Base-by-base conservation (phyloP, 768 basidiomycete species). In the Myochromella boudieri region DNA sequence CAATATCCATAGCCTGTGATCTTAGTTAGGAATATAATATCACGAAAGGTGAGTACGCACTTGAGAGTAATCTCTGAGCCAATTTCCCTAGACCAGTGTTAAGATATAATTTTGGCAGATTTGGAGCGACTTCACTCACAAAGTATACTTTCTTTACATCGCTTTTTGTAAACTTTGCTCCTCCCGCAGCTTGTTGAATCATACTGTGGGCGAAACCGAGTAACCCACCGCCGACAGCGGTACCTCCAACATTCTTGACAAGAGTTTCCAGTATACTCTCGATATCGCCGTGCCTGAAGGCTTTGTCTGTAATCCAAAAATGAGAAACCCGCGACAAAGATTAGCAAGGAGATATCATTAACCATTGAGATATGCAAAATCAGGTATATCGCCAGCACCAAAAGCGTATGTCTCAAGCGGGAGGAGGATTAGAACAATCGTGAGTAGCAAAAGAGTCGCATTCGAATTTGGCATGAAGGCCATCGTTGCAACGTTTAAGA, bases 281-380 rank as follows among this genome's bases (percentile, higher is more conserved):
- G 39, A 87, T 87, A 58, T 89, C 87, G 11, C 85, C 84, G 70
- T 87, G 85, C 41, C 85, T 71, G 64, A 83, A 89, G 0, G 86
- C 85, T 62, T 84, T 87, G 62, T 81, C 80, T 80, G 54, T 20
- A 40, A 9, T 27, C 17, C 18, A 28, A 26, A 53, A 24, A 49
- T 38, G 29, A 48, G 34, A 15, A 46, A 21, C 33, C 25, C 46
- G 47, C 21, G 46, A 20, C 42, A 24, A 14, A 28, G 25, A 18
- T 29, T n/a, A 4, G 9, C 12, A 22, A 24, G 37, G 33, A 20
- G 34, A 24, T 32, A 37, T 39, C 17, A 63, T 68, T 44, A 43
- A 81, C 82, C 75, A 46, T 81, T 76, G 14, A 84, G 71, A 64
- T 81, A 87, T 17, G 84, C 76, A 54, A 83, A 87, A 55, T 82